Evolutionary conservation across 179 eudicot genomes (phyloP).

Genomic region (Silene coronaria): DNA sequence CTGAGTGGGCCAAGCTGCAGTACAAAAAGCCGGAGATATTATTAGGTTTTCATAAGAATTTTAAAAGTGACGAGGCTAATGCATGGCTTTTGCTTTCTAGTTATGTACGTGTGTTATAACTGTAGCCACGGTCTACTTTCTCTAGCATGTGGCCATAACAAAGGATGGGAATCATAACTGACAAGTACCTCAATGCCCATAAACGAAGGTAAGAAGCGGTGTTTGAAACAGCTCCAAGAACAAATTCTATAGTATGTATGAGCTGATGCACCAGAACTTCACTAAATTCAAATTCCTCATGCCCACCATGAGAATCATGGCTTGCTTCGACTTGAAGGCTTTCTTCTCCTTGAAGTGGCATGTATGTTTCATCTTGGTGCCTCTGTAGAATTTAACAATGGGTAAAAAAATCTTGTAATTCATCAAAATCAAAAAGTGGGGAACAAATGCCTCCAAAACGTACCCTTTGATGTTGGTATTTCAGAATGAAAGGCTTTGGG

Average conservation of each 20-base stretch:
- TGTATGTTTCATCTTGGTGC: conserved; percentile 53
- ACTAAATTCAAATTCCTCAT: conserved; percentile 65
- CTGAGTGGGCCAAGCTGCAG: conserved; percentile 70
- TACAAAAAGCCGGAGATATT: background rate
- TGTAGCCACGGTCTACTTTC: background rate
- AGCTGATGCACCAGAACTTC: conserved; percentile 75
- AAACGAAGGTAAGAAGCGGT: conserved; percentile 76
- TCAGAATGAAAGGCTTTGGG: conserved; percentile 76
- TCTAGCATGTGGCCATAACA: background rate
- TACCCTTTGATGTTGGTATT: conserved; percentile 65
- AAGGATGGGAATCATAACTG: background rate
- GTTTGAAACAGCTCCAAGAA: conserved; percentile 76
- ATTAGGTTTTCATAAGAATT: conserved; percentile 5
- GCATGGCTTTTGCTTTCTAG: no score
- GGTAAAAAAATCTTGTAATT: background rate
- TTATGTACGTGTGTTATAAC: background rate
- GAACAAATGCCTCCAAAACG: conserved; percentile 12
- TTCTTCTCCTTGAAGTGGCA: conserved; percentile 37
- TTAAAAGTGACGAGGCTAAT: background rate
- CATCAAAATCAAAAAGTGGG: background rate
- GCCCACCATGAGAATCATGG: conserved; percentile 46
- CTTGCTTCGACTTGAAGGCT: conserved; percentile 44
- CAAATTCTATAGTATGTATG: conserved; percentile 79
- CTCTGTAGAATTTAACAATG: conserved; percentile 34
- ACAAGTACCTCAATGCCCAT: conserved; percentile 69